Base-by-base conservation (phyloP, 140 eudicot genomes). In the Oenanthe javanica region DNA sequence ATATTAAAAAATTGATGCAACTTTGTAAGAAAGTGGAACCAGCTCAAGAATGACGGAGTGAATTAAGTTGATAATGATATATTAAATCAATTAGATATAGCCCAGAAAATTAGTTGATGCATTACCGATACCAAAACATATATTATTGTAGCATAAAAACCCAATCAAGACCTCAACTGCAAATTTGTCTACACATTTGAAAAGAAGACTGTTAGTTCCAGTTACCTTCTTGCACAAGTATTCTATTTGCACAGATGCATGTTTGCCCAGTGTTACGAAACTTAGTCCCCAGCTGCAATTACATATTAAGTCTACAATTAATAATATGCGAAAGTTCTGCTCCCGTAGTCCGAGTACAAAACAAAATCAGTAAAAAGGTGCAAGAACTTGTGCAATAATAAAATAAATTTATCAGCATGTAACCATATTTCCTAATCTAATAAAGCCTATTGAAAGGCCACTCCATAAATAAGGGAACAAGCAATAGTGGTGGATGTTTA, bases 221-320 rank as follows among this genome's bases (percentile, higher is more conserved):
- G 77, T 43, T 91, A 89, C 98, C 98, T 92, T 94, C 97, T 86
- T 94, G 97, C 82, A 94, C 98, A 61, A 94, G 87, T 61, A 94
- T 63, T 87, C 93, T 90, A 55, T 94, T 92, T 86, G 96, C 89
- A 45, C 94, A 94, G 18, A 94, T 91, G 71, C 96, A 94, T 81
- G 97, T 86, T 84, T 94, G 98, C 77, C 98, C 97, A 79, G 83
- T 90, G 83, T 94, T 92, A 72, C 94, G 88, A 79, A 94, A 90
- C 86, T 94, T 92, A 18, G 93, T 79, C 66, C 88, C 96, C 84
- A 92, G 79, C 97, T 94, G 91, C 88, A 89, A 80, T 48, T 45
- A 79, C 61, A 84, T 23, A 82, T 81, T 64, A 80, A 84, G 82
- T 45, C 51, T 79, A 25, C 75, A 54, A 69, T 76, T 72, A 66